Percentiles rank a stretch among this genome's conserved stretches.
Conservation (phyloP, 176 grass and related monocot genomes). For the Tillandsia fasciculata region DNA sequence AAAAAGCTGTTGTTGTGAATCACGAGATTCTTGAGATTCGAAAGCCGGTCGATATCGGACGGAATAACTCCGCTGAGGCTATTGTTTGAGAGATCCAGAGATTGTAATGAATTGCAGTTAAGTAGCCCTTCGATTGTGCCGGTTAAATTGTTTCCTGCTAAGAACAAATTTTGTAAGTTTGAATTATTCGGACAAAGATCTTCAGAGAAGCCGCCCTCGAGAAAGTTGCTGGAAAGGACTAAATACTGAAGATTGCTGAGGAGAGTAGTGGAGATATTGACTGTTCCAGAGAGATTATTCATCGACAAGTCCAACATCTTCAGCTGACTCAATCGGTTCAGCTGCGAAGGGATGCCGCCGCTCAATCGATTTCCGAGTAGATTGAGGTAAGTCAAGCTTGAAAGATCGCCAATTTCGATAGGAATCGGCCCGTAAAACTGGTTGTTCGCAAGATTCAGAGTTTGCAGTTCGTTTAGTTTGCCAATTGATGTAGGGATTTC, state of each 20-base stretch:
- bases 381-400: constrained; percentile 57
- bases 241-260: constrained; percentile 58
- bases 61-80: constrained; percentile 52
- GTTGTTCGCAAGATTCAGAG: constrained; percentile 64
- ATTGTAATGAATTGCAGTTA: not conserved
- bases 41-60: constrained; percentile 35
- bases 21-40: constrained; percentile 48
- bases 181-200: constrained; percentile 37
- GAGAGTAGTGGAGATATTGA: constrained; percentile 38
- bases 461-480: constrained; percentile 37
- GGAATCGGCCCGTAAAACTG: constrained; percentile 42
- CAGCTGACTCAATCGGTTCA: constrained; percentile 59
- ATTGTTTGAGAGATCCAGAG: constrained; percentile 7
- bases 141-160: not conserved
- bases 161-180: constrained; percentile 25
- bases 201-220: constrained; percentile 45
- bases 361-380: constrained; percentile 69
- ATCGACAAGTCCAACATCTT: constrained; percentile 60
- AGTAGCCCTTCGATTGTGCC: not conserved
- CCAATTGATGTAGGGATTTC: constrained; percentile 48
- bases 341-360: constrained; percentile 39
- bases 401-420: constrained; percentile 33
- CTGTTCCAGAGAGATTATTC: constrained; percentile 57
- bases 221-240: constrained; percentile 58
- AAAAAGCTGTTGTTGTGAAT: constrained; percentile 89